Evolutionary conservation across 2,329 filamentous ascomycete genomes (phyloP), one percentile per base, ranked within the genome.

Genomic region (Didymella keratinophila): DNA sequence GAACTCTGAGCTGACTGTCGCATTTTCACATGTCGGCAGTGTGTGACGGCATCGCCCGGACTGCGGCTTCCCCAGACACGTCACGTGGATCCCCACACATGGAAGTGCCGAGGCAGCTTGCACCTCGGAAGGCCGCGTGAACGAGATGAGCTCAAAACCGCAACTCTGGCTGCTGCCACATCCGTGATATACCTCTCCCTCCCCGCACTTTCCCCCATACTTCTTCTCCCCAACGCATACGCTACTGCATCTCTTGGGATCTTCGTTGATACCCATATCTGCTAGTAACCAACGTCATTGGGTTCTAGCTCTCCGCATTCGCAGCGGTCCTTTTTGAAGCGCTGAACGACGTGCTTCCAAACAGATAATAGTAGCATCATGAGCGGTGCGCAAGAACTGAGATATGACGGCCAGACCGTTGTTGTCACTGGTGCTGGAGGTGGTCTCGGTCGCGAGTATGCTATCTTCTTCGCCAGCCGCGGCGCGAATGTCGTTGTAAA

Each of bases 401-500:
- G 92, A 72, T 97, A 90, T 77, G 93, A 96, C 80, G 89, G 88
- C 80, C 92, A 95, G 84, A 92, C 92, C 68, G 91, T 93, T 71
- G 91, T 96, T 67, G 88, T 96, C 67, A 96, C 92, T 46, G 92
- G 92, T 71, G 91, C 91, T 63, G 92, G 92, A 64, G 91, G 90
- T 78, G 92, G 92, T 65, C 80, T 95, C 56, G 91, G 91, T 66
- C 91, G 89, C 79, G 88, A 89, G 76, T 96, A 96, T 80, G 89
- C 90, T 68, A 82, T 89, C 60, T 98, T 97, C 84, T 98, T 96
- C 76, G 95, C 86, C 58, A 93, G 91, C 56, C 88, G 94, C 75
- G 95, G 95, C 72, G 95, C 93, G 69, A 96, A 90, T 79, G 91
- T 96, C 70, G 94, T 99, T 46, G 95, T 99, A 71, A 99, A 99